phyloP scores from a whole-genome alignment of 768 basidiomycete genomes.

The Lentinus tigrinus region DNA sequence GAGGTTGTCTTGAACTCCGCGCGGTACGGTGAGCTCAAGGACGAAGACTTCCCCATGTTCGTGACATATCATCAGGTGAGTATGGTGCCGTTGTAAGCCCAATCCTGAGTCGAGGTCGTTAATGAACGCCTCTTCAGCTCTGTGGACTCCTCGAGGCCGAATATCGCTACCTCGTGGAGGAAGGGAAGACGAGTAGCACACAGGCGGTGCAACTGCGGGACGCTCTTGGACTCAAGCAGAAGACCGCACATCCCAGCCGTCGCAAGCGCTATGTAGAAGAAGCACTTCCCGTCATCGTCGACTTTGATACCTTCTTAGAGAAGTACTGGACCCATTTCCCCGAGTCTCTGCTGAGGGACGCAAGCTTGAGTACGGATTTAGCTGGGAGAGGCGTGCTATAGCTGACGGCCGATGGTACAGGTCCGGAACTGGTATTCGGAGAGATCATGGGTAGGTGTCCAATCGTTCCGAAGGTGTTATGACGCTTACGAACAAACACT shows the following conservation, averaged over 20 bases:
- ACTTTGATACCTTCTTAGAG: conserved; percentile 46
- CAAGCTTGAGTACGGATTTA: neutral
- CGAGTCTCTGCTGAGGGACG: conserved; percentile 44
- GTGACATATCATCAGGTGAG: conserved; percentile 62
- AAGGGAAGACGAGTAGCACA: neutral
- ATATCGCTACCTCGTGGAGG: conserved; percentile 15
- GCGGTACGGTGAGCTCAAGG: conserved; percentile 53
- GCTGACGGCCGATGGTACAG: conserved; percentile 31
- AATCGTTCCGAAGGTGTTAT: neutral
- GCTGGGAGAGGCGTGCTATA: too few relatives aligned
- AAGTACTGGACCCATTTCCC: conserved; percentile 63
- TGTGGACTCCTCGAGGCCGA: conserved; percentile 51
- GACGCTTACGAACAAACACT: too few relatives aligned
- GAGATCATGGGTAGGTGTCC: conserved; percentile 53
- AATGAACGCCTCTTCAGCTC: conserved; percentile 40
- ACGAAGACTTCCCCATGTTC: conserved; percentile 69
- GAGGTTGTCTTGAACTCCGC: conserved; percentile 37
- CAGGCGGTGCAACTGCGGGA: neutral
- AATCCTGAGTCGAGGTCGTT: too few relatives aligned
- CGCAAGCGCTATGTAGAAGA: conserved; percentile 6
- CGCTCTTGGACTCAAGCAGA: neutral
- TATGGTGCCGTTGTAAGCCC: neutral
- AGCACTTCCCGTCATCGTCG: conserved; percentile 29
- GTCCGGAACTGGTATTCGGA: conserved; percentile 60
- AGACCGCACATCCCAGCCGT: too few relatives aligned